Evolutionary conservation across 2,329 filamentous ascomycete species (phyloP).

Genomic region (Plectosphaerella cucumerina): DNA sequence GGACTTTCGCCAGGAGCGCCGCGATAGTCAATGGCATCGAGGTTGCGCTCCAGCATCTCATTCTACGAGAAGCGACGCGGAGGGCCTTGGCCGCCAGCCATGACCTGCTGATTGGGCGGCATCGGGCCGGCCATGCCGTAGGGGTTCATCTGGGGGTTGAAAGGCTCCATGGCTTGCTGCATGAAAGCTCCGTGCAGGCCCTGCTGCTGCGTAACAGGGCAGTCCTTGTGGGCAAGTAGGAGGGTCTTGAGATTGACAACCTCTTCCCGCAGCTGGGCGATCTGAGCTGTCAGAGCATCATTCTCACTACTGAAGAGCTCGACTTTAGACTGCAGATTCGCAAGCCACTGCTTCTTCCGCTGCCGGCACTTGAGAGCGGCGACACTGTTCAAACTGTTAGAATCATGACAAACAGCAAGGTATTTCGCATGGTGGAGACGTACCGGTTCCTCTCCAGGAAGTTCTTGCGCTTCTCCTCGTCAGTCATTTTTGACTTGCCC

Average conservation of each 20-base stretch:
- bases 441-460: constrained; percentile 96
- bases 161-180: constrained; percentile 52
- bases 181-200: constrained; percentile 59
- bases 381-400: constrained; percentile 55
- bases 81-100: constrained; percentile 48
- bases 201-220: constrained; percentile 85
- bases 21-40: no score
- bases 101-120: constrained; percentile 43
- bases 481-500: constrained; percentile 81
- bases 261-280: constrained; percentile 82
- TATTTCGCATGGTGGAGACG: constrained; percentile 21
- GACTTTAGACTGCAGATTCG: constrained; percentile 90
- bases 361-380: constrained; percentile 96
- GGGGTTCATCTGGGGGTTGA: constrained; percentile 52
- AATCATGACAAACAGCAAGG: not conserved
- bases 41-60: constrained; percentile 1
- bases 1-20: no score
- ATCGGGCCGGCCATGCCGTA: constrained; percentile 54
- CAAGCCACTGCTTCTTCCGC: constrained; percentile 98
- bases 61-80: constrained; percentile 55
- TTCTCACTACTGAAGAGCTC: constrained; percentile 92
- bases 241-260: constrained; percentile 93
- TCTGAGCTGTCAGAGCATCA: constrained; percentile 77
- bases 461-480: constrained; percentile 97
- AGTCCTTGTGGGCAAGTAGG: constrained; percentile 91